phyloP scores from a whole-genome alignment of 2,329 filamentous ascomycete genomes.

The Ascochyta viciae-villosae region DNA sequence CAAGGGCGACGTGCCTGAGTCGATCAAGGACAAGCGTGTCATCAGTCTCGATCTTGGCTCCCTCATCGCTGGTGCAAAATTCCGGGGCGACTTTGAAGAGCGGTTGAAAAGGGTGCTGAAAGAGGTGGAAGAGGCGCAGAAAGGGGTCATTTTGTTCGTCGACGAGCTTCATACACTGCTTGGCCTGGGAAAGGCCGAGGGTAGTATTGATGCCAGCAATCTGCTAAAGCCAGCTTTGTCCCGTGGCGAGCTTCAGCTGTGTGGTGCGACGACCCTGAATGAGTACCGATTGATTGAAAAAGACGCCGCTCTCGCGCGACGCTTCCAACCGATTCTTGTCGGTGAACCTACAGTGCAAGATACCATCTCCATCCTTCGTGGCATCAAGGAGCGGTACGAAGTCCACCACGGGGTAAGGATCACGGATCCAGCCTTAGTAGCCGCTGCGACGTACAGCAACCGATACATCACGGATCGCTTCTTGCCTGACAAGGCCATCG shows the following conservation, averaged over 20 bases:
- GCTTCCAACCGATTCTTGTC: slow-evolving; percentile 95
- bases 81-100: slow-evolving; percentile 95
- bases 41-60: slow-evolving; percentile 87
- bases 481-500: slow-evolving; percentile 95
- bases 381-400: slow-evolving; percentile 97
- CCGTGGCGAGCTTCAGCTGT: slow-evolving; percentile 91
- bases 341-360: slow-evolving; percentile 89
- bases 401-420: slow-evolving; percentile 97
- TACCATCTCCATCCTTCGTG: slow-evolving; percentile 92
- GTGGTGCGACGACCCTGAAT: slow-evolving; percentile 89
- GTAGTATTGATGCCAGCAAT: slow-evolving; percentile 95
- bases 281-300: slow-evolving; percentile 96
- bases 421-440: slow-evolving; percentile 88
- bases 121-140: slow-evolving; percentile 88
- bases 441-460: slow-evolving; percentile 90
- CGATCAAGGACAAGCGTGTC: slow-evolving; percentile 92
- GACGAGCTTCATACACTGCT: slow-evolving; percentile 93
- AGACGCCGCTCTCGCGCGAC: slow-evolving; percentile 87
- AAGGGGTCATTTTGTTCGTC: slow-evolving; percentile 91
- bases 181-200: slow-evolving; percentile 92
- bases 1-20: slow-evolving; percentile 91
- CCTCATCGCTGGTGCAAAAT: slow-evolving; percentile 94
- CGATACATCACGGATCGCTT: slow-evolving; percentile 97
- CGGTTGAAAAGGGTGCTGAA: slow-evolving; percentile 87
- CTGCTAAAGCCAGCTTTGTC: slow-evolving; percentile 92